These are phyloP conservation scores for Bertia moriformis DNA, from an alignment of 2,329 filamentous ascomycete genomes.

Conservation along the genomic window DNA sequence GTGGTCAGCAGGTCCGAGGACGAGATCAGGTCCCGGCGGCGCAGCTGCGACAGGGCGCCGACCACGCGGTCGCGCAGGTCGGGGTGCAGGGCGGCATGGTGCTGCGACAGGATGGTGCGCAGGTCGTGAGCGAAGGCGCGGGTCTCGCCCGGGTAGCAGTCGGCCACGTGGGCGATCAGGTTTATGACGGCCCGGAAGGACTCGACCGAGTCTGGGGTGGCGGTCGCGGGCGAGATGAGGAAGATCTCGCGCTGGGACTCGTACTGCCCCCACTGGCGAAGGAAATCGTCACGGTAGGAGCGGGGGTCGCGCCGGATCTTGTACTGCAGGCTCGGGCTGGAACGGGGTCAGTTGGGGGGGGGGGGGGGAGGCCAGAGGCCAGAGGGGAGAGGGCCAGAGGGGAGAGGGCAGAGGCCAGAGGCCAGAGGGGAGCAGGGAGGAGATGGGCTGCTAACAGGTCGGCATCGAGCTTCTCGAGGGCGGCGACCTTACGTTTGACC, in stretches of 20 bases:
- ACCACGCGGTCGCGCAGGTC: constrained; percentile 91
- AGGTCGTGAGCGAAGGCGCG: constrained; percentile 66
- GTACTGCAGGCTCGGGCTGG: constrained; percentile 72
- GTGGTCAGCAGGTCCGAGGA: constrained; percentile 72
- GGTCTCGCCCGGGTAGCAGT: constrained; percentile 78
- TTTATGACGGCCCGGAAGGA: constrained; percentile 85
- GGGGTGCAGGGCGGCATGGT: constrained; percentile 69
- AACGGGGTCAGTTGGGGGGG: constrained; percentile 23
- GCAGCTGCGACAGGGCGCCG: constrained; percentile 70
- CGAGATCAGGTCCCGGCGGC: constrained; percentile 84
- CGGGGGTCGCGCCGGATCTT: constrained; percentile 80
- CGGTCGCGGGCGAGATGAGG: constrained; percentile 64
- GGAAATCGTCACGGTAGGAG: constrained; percentile 81
- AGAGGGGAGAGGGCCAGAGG: constrained; percentile 5
- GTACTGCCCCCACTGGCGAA: constrained; percentile 81
- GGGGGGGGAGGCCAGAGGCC: constrained; percentile 5
- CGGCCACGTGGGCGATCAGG: constrained; percentile 81
- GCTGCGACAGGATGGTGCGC: constrained; percentile 63
- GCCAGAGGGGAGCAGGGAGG: constrained; percentile 2
- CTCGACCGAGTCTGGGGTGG: constrained; percentile 63
- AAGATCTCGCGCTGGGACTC: constrained; percentile 84
- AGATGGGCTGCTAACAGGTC: constrained; percentile 44
- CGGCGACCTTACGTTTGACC: constrained; percentile 79
- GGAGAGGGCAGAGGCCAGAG: too few species aligned
- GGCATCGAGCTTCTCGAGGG: constrained; percentile 88